phyloP scores from a whole-genome alignment of 768 basidiomycete species.

The Candolleomyces aberdarensis region DNA sequence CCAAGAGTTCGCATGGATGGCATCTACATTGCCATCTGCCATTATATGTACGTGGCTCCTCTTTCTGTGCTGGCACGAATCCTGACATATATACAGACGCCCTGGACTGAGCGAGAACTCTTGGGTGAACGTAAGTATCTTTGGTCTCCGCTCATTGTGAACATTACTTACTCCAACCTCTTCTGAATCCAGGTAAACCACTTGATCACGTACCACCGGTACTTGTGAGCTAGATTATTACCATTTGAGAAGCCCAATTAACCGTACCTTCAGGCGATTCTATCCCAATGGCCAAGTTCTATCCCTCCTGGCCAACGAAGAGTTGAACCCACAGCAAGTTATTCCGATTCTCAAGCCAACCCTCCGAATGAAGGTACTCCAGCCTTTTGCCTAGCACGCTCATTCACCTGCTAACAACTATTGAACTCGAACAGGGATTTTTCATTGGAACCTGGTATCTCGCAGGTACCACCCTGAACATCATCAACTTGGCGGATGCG shows the following conservation, averaged over 20 bases:
- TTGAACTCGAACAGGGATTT: constrained; percentile 52
- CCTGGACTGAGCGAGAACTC: constrained; percentile 76
- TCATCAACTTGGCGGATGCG: constrained; percentile 66
- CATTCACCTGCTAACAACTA: background rate
- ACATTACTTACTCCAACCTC: constrained; percentile 10
- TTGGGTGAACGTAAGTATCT: constrained; percentile 74
- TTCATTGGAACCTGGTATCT: constrained; percentile 72
- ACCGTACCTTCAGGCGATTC: constrained; percentile 59
- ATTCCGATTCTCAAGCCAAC: constrained; percentile 75
- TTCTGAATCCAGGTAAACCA: constrained; percentile 63
- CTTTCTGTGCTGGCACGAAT: constrained; percentile 7
- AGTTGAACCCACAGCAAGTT: constrained; percentile 61
- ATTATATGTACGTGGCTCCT: constrained; percentile 63
- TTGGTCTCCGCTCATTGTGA: constrained; percentile 2
- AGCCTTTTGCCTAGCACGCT: background rate
- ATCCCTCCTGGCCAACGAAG: constrained; percentile 82
- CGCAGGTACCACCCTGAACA: constrained; percentile 53
- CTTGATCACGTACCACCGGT: constrained; percentile 90
- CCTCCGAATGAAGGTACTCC: constrained; percentile 68
- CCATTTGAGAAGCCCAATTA: background rate
- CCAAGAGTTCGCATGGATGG: constrained; percentile 85
- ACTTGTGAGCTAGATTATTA: constrained; percentile 53
- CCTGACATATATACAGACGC: constrained; percentile 41
- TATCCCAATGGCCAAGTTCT: constrained; percentile 84
- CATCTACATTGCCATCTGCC: constrained; percentile 89